Conservation (phyloP, 2,329 filamentous ascomycete species). For the Coniochaeta hoffmannii region DNA sequence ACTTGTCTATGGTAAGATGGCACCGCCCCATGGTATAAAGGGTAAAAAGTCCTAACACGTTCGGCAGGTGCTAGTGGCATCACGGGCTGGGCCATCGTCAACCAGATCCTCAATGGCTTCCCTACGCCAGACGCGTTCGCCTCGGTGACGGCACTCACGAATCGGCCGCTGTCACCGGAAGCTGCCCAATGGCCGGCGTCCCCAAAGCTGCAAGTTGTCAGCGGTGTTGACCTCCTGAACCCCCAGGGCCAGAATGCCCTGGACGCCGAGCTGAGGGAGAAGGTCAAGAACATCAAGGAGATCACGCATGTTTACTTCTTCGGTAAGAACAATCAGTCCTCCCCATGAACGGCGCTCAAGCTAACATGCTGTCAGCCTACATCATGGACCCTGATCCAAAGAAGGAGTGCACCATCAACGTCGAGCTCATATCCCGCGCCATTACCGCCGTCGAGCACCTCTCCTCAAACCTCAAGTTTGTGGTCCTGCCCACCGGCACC, state of each 20-base stretch:
- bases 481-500: slow-evolving; percentile 32
- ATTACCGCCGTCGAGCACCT: slow-evolving; percentile 28
- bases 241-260: slow-evolving; percentile 20
- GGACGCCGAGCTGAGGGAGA: slow-evolving; percentile 23
- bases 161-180: slow-evolving; percentile 27
- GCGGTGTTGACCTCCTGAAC: slow-evolving; percentile 26
- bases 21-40: not conserved
- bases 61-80: slow-evolving; percentile 38
- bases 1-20: slow-evolving; percentile 10
- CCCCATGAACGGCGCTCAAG: not conserved
- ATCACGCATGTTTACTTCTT: slow-evolving; percentile 36
- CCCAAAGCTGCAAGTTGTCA: slow-evolving; percentile 23
- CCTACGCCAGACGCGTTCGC: slow-evolving; percentile 33
- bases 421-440: slow-evolving; percentile 28
- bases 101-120: slow-evolving; percentile 36
- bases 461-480: slow-evolving; percentile 27
- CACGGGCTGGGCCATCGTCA: slow-evolving; percentile 40
- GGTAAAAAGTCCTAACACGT: slow-evolving; percentile 8
- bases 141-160: slow-evolving; percentile 38
- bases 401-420: slow-evolving; percentile 26
- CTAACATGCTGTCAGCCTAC: slow-evolving; percentile 20
- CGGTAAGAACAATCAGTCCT: slow-evolving; percentile 15
- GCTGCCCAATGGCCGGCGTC: slow-evolving; percentile 21
- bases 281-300: slow-evolving; percentile 25
- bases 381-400: slow-evolving; percentile 25